Evolutionary conservation across 768 basidiomycete genomes (phyloP), one percentile per base, ranked within the genome.

Genomic region (Mycena filopes): DNA sequence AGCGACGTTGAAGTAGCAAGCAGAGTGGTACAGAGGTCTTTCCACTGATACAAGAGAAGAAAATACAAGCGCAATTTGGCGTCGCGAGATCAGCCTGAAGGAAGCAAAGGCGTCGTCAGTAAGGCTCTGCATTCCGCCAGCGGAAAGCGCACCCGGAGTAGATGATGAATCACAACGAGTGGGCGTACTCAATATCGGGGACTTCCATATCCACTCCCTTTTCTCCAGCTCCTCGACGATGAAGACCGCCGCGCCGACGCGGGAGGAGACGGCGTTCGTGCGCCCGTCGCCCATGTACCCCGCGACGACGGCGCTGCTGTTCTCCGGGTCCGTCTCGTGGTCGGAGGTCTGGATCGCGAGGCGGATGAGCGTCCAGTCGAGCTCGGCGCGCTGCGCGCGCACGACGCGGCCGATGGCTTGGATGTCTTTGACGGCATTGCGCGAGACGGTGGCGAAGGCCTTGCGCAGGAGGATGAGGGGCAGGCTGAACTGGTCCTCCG

Each of bases 231-330:
- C 89, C 21, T 81, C 77, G 40, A 90, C 54, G 7, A 86, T 81
- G 68, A 91, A 93, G 2, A 79, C 76, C 6, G 87, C 90, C 63
- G 88, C 91, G 0, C 84, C 90, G 11, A 77, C 76, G 65, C 90
- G 81, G 1, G 90, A 74, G 41, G 92, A 73, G n/a, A 73, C 78
- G 5, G 78, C 77, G 23, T 81, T 83, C 10, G 81, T 83, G 25
- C 21, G 45, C 18, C 59, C 57, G 23, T 64, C 63, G 21, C 50
- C 55, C 46, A 87, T 85, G 84, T 83, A 84, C 10, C 79, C 85
- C 6, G 84, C 87, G 33, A 88, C 86, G 23, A 89, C 90, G 26
- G 92, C 91, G 4, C 75, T 91, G 4, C 75, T 91, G 20, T 76
- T 93, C 41, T 87, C 89, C 9, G 55, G 25, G n/a, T 56, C 60